Conservation (phyloP, 257 asterid species). For the Buddleja alternifolia region DNA sequence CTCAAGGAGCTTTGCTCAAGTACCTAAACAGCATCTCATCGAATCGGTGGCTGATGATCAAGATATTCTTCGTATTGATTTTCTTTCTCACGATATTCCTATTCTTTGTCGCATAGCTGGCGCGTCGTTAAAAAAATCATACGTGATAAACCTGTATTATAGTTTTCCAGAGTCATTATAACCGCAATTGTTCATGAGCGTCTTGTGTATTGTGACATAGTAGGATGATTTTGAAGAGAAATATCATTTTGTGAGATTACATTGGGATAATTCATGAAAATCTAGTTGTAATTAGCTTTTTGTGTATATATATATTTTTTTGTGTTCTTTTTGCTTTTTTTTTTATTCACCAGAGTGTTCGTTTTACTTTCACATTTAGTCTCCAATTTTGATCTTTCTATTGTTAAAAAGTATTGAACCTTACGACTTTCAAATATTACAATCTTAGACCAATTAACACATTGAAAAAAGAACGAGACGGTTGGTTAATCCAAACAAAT, state of each 20-base stretch:
- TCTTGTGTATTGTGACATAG: slow-evolving; percentile 22
- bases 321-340: no score
- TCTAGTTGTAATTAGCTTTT: no score
- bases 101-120: slow-evolving; percentile 73
- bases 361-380: no score
- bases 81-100: slow-evolving; percentile 87
- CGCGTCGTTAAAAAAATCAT: background rate
- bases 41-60: slow-evolving; percentile 96
- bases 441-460: no score
- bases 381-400: no score
- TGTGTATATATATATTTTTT: no score
- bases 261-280: no score
- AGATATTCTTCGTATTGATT: slow-evolving; percentile 84
- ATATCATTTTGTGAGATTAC: background rate
- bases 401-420: no score
- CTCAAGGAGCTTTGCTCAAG: slow-evolving; percentile 83
- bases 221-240: slow-evolving; percentile 2
- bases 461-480: no score
- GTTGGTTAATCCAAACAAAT: no score
- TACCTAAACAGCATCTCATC: slow-evolving; percentile 92
- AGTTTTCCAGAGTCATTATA: background rate
- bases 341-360: no score
- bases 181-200: slow-evolving; percentile 27
- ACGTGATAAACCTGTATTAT: slow-evolving; percentile 14
- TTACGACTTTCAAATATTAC: no score